Evolutionary conservation across 164 flowering plant genomes (phyloP).

Genomic region (Tetracentron sinense): DNA sequence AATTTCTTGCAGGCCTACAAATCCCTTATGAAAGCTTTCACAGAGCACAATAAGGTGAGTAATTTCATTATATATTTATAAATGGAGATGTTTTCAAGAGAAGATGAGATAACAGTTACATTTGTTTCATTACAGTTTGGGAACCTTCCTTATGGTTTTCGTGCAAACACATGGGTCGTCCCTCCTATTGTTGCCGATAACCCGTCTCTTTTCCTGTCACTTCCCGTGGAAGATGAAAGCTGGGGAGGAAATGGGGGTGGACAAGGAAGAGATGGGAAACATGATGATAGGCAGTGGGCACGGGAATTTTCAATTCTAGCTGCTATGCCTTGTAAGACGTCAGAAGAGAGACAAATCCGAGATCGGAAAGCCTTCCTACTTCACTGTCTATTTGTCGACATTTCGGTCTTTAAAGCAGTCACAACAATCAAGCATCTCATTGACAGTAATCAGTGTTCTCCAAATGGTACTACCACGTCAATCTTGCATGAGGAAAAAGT

Average conservation of each 20-base stretch:
- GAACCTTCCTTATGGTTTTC: constrained; percentile 90
- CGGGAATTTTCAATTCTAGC: constrained; percentile 72
- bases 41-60: constrained; percentile 83
- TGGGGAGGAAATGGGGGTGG: constrained; percentile 99
- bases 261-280: constrained; percentile 71
- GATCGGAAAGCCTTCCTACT: constrained; percentile 87
- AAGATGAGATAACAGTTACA: not conserved
- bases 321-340: constrained; percentile 87
- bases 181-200: constrained; percentile 78
- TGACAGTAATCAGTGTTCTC: constrained; percentile 28
- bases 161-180: constrained; percentile 91
- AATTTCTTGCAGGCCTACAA: constrained; percentile 70
- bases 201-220: constrained; percentile 61
- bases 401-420: constrained; percentile 78
- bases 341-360: constrained; percentile 86
- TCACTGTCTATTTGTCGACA: constrained; percentile 88
- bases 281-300: constrained; percentile 66
- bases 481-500: constrained; percentile 50
- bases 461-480: constrained; percentile 20
- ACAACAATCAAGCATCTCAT: constrained; percentile 42
- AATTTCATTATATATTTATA: not conserved
- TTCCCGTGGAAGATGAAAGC: constrained; percentile 83
- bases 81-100: not conserved
- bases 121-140: constrained; percentile 64
- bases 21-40: constrained; percentile 85